Evolutionary conservation across 2,329 filamentous ascomycete genomes (phyloP), one percentile per base, ranked within the genome.

Genomic region (Tolypocladium nubicola): DNA sequence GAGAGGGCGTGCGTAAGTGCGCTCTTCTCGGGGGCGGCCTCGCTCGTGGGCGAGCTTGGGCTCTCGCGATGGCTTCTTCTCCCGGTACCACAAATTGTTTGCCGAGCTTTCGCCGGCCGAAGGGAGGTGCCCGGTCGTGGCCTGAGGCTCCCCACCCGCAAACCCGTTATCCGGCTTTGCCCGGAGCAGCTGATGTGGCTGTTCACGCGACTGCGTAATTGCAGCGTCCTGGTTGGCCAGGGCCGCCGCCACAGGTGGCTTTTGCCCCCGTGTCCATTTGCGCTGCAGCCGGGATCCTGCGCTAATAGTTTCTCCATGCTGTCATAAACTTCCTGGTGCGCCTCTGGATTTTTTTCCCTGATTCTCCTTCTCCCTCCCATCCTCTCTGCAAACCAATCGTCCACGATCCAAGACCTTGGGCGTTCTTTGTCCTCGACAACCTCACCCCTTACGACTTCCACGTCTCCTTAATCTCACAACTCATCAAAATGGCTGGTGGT

Each of bases 401-500:
- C 41, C 53, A 33, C 52, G 37, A 53, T 54, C 61, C 57, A 58
- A 59, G 59, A 57, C 39, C 33, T 54, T 57, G 43, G 38, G 55
- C 45, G 47, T 55, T 58, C 53, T 59, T 59, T 55, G 53, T 61
- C 35, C 59, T 55, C 57, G 54, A 59, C 53, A 52, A 52, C 58
- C 54, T 30, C 39, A 40, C 45, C 53, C 33, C 55, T 54, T 60
- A 58, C 59, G 57, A 56, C 54, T 59, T 55, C 57, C 37, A 43
- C 56, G 26, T 58, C 47, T 49, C 54, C 26, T 56, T 59, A 52
- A 61, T 60, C 62, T 56, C 61, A 58, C 62, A 61, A 54, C 58
- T 62, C 58, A 63, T 63, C 70, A 76, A 68, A 72, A 76, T 76
- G 74, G 73, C 74, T 72, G 73, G 73, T 65, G 73, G 74, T 76